A percentile compares a stretch with the other conserved stretches of the same genome.
Evolutionary conservation across 108 stramenopile species (phyloP).

Genomic region (Nannochloropsis granulata): DNA sequence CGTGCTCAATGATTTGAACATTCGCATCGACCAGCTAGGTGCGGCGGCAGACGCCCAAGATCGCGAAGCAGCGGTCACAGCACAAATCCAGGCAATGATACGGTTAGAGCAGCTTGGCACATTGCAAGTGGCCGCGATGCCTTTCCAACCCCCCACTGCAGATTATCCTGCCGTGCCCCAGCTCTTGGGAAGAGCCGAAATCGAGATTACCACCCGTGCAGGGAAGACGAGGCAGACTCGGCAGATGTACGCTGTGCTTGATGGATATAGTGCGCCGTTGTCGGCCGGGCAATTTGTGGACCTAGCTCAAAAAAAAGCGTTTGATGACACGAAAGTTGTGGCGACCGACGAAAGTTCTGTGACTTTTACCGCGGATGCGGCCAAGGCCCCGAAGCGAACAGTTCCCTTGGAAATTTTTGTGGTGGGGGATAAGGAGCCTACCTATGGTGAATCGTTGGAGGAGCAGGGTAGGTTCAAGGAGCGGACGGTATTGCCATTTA

Average conservation of each 20-base stretch:
- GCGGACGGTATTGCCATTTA: neutral
- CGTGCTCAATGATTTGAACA: neutral
- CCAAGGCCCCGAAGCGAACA: neutral
- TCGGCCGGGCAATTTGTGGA: neutral
- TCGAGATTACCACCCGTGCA: neutral
- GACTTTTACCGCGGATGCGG: neutral
- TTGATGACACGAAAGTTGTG: neutral
- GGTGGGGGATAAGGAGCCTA: neutral
- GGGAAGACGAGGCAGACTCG: neutral
- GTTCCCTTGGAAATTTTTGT: neutral
- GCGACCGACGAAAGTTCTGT: neutral
- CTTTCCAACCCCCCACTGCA: neutral
- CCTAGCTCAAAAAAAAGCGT: neutral
- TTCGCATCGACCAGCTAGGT: neutral
- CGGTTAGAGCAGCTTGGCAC: neutral
- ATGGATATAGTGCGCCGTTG: neutral
- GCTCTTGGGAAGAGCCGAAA: neutral
- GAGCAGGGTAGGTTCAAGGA: slow-evolving; percentile 9
- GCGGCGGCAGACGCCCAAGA: neutral
- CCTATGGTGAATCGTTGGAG: neutral
- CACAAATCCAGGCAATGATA: neutral
- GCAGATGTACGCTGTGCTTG: neutral
- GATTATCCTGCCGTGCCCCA: neutral
- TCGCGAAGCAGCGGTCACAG: neutral
- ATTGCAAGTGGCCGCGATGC: neutral